phyloP scores from a whole-genome alignment of 2,329 filamentous ascomycete species.

The Penicillium sp. region DNA sequence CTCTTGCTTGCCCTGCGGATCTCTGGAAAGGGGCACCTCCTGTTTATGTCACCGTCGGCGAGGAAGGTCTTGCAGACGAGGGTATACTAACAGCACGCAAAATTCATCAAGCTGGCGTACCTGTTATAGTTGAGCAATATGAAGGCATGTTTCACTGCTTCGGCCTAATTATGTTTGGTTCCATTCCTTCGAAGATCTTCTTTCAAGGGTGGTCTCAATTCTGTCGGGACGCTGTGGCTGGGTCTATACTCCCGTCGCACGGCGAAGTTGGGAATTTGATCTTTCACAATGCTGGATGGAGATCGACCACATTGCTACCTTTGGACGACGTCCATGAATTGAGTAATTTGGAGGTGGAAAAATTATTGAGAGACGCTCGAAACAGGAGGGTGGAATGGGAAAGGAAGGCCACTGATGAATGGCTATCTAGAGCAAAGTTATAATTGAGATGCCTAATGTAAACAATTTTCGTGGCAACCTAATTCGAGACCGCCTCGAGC shows the following conservation, averaged over 20 bases:
- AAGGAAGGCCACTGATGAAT: conserved; percentile 27
- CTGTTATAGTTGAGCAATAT: conserved; percentile 38
- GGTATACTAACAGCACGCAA: conserved; percentile 37
- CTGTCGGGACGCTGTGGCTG: conserved; percentile 30
- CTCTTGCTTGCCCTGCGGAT: conserved; percentile 30
- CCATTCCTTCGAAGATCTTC: conserved; percentile 49
- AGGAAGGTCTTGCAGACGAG: conserved; percentile 42
- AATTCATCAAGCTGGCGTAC: conserved; percentile 33
- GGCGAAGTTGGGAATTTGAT: conserved; percentile 27
- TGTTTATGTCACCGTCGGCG: conserved; percentile 38
- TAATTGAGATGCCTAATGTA: conserved; percentile 16
- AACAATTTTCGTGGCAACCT: not conserved
- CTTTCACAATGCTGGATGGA: conserved; percentile 28
- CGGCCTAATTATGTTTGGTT: conserved; percentile 51
- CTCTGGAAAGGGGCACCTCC: conserved; percentile 42
- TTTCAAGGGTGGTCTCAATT: conserved; percentile 57
- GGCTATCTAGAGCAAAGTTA: conserved; percentile 29
- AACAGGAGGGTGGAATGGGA: conserved; percentile 35
- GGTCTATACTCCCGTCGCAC: conserved; percentile 17
- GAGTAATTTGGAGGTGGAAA: conserved; percentile 34
- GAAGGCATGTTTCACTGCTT: conserved; percentile 51
- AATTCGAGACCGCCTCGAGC: no score
- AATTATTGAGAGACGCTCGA: conserved; percentile 23
- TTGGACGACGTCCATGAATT: conserved; percentile 31
- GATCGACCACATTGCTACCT: conserved; percentile 25